Base-by-base conservation (phyloP, 805 yeast genomes). In the Metschnikowia peoriensis region DNA sequence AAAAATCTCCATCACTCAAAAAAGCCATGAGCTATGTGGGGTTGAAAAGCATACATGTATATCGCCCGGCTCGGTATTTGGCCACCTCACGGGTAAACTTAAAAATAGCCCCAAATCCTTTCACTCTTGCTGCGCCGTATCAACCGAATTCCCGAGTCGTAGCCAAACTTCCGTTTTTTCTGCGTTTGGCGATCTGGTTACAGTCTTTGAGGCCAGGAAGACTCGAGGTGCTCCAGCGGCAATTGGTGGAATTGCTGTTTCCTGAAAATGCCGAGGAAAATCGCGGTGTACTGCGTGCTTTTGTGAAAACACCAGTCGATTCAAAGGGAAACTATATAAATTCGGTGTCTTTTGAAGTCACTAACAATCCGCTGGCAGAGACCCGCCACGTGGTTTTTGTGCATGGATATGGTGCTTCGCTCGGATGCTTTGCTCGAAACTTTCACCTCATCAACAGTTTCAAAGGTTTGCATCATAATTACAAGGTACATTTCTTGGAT, bases 391-490 rank as follows among this genome's bases (percentile, higher is more conserved):
- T 81, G 22, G 85, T 80, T 3, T 75, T 81, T 67, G 51, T 81
- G 17, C 86, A 81, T 59, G 86, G 86, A 0, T 81, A 78, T 63
- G 85, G 82, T 0, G 83, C 85, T 1, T 73, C 82, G 0, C 63
- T 73, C 15, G 84, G 84, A 1, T 80, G 83, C 66, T 81, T 79
- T 70, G 82, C 82, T 34, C 71, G 83, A 47, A 81, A 81, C 54
- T 74, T 79, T 51, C 77, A 76, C 51, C 61, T 75, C 8, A 63
- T 81, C 45, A 72, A 62, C 54, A 46, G 66, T 17, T 61, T 67
- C 43, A 50, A 52, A 45, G 68, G 64, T 44, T 57, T 56, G 56
- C 63, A 52, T 43, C 71, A 54, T 54, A 74, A 75, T 41, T 79
- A 77, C 59, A 72, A 73, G 43, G 59, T 81, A 14, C 84, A 81